phyloP scores from a whole-genome alignment of 1,284 basidiomycete genomes.

The Sporisorium iseilematis-ciliati region DNA sequence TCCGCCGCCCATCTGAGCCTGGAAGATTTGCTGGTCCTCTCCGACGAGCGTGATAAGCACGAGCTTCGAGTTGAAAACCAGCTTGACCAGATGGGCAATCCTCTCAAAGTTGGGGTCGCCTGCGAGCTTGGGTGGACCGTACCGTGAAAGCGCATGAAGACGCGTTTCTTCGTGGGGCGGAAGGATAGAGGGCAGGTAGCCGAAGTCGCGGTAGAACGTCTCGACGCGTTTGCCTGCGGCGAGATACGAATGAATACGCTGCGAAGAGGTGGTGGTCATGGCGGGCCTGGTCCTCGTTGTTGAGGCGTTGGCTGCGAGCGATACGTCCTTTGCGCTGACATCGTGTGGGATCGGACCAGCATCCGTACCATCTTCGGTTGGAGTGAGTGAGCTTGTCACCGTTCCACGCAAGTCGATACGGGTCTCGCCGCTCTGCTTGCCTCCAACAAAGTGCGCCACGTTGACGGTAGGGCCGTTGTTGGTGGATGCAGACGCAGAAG shows the following conservation, averaged over 20 bases:
- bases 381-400: slow-evolving; percentile 38
- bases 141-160: slow-evolving; percentile 58
- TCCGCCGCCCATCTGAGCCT: slow-evolving; percentile 80
- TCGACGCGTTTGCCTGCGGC: slow-evolving; percentile 58
- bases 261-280: slow-evolving; percentile 25
- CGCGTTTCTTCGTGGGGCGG: slow-evolving; percentile 60
- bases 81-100: slow-evolving; percentile 86
- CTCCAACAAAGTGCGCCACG: slow-evolving; percentile 47
- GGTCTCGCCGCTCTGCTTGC: slow-evolving; percentile 50
- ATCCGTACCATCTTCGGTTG: slow-evolving; percentile 1
- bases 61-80: slow-evolving; percentile 90
- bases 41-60: slow-evolving; percentile 86
- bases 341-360: slow-evolving; percentile 11
- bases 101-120: slow-evolving; percentile 91
- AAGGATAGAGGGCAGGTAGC: slow-evolving; percentile 61
- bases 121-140: slow-evolving; percentile 70
- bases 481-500: slow-evolving; percentile 37
- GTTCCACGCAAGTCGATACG: slow-evolving; percentile 52
- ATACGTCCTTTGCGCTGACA: slow-evolving; percentile 31
- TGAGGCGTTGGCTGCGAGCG: slow-evolving; percentile 35
- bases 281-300: slow-evolving; percentile 16
- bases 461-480: slow-evolving; percentile 45
- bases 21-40: slow-evolving; percentile 84
- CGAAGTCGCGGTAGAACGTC: slow-evolving; percentile 57
- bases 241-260: slow-evolving; percentile 54